Base-by-base conservation (phyloP, 2,329 filamentous ascomycete genomes). In the Westerdykella aurantiaca region DNA sequence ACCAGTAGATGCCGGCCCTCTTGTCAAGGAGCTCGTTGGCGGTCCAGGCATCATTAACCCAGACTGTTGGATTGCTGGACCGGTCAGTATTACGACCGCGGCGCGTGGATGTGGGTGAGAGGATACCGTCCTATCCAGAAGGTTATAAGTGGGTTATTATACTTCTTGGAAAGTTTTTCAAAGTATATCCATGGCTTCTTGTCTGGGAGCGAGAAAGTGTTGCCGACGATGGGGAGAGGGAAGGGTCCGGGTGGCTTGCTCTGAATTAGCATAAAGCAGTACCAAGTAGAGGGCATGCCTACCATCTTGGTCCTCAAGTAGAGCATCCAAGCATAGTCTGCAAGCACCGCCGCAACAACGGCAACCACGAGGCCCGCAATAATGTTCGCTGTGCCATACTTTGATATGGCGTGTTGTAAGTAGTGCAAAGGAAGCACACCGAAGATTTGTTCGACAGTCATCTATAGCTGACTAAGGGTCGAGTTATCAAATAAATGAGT, bases 111-210 rank as follows among this genome's bases (percentile, higher is more conserved):
- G 6, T 9, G n/a, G 13, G 10, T 6, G 6, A 18, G 14, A 17
- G 22, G 11, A 33, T 11, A 55, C 48, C 63, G 52, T 35, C 62
- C 63, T 23, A 79, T 75, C 77, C 77, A 80, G 51, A 77, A 73
- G 0, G 77, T 80, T 38, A 80, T 73, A 6, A 80, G 53, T 0
- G 75, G 72, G 0, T 71, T 66, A 5, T 73, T 60, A 53, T 77
- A 74, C 38, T 64, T 55, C 50, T 75, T 73, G 3, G 77, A 75
- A 0, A 79, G 60, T 49, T 74, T 56, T 42, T 80, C 75, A 49
- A 80, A 79, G 58, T 75, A 76, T 18, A 79, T 69, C 78, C 78
- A 81, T 2, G 78, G 77, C 53, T 80, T 79, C 43, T 66, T 69
- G 18, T 74, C 68, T 1, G 77, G 77, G 4, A 80, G 67, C 47